Percentiles rank a stretch among this genome's conserved stretches.
These are phyloP conservation scores for Hylodesmum podocarpum DNA, from an alignment of 306 rosid species.

Conservation along the genomic window DNA sequence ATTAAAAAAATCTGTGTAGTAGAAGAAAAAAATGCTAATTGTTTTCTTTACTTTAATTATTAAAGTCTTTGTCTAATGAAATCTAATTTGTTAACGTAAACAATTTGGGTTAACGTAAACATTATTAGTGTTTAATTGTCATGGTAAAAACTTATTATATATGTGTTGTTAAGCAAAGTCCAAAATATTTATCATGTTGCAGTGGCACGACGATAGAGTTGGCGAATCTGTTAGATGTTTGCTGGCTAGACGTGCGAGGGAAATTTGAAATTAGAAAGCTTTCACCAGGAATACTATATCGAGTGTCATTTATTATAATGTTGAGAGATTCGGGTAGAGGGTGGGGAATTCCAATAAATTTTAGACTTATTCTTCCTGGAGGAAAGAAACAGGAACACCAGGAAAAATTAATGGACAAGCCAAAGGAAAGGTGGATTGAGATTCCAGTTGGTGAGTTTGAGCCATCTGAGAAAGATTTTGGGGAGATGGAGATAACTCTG, in stretches of 20 bases:
- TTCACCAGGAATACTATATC: conserved; percentile 51
- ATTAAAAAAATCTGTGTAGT: not conserved
- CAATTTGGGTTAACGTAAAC: not conserved
- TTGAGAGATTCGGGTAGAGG: conserved; percentile 48
- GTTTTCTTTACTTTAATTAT: too few relatives aligned
- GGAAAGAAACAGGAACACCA: conserved; percentile 46
- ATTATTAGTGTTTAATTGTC: too few relatives aligned
- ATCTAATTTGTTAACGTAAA: not conserved
- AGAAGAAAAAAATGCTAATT: not conserved
- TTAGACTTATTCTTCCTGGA: conserved; percentile 57
- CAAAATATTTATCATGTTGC: conserved; percentile 1
- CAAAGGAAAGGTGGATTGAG: conserved; percentile 50
- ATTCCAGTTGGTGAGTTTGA: conserved; percentile 55
- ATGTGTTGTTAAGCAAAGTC: too few relatives aligned
- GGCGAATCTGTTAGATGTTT: conserved; percentile 57
- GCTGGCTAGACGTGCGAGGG: conserved; percentile 77
- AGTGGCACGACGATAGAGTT: conserved; percentile 53
- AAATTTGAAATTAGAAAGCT: conserved; percentile 58
- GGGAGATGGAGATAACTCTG: conserved; percentile 54
- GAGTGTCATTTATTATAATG: conserved; percentile 56
- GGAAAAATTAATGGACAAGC: conserved; percentile 37
- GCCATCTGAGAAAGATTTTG: conserved; percentile 33
- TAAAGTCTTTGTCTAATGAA: not conserved
- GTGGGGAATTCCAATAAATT: conserved; percentile 69
- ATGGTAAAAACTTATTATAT: not conserved